Percentiles rank a stretch among this genome's conserved stretches.
Conservation (phyloP, 768 basidiomycete species). For the Russula sp. region DNA sequence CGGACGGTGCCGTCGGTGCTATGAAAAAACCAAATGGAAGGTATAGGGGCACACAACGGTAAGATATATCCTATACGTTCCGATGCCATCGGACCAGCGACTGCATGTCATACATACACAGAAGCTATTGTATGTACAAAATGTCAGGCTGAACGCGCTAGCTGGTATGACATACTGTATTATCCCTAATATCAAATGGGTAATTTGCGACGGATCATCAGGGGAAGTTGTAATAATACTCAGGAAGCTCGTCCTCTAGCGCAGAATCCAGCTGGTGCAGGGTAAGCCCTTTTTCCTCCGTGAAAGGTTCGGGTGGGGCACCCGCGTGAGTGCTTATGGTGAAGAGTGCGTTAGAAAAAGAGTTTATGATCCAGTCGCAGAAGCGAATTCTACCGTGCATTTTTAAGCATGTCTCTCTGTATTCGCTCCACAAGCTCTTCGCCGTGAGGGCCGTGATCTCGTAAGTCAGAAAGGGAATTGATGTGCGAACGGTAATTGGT, state of each 20-base stretch:
- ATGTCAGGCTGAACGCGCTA: not conserved
- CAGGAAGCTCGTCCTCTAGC: not conserved
- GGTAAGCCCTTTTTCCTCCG: not conserved
- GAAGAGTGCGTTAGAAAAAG: not conserved
- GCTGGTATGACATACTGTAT: not conserved
- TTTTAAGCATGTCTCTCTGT: not conserved
- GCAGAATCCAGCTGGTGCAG: not conserved
- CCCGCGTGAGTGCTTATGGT: not conserved
- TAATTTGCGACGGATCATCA: too few relatives aligned
- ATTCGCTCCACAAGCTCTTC: not conserved
- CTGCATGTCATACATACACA: not conserved
- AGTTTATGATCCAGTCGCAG: not conserved
- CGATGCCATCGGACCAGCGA: too few relatives aligned
- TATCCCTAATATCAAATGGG: not conserved
- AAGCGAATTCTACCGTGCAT: conserved; percentile 1
- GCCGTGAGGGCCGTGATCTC: not conserved
- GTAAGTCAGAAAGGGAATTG: not conserved
- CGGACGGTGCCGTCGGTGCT: too few relatives aligned
- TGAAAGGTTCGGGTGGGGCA: not conserved
- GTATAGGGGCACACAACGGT: too few relatives aligned
- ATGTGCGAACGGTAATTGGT: not conserved
- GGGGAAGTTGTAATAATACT: too few relatives aligned
- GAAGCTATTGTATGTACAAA: not conserved
- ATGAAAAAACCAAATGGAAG: too few relatives aligned
- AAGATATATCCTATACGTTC: too few relatives aligned